phyloP scores from a whole-genome alignment of 208 protist genomes.

The Trypanosoma vivax region DNA sequence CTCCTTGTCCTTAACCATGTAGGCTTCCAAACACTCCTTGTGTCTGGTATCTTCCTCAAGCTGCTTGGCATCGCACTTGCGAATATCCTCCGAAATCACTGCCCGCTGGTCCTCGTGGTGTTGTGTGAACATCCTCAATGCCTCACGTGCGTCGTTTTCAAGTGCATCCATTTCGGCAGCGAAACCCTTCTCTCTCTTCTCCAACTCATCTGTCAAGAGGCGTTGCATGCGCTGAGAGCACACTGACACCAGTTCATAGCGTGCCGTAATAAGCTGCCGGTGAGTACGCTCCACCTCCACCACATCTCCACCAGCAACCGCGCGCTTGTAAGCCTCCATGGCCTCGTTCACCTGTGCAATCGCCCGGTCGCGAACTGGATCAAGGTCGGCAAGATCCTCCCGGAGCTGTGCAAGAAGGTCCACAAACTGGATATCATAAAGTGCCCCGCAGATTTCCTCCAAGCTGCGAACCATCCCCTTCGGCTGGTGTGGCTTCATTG shows the following conservation, averaged over 20 bases:
- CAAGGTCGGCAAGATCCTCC: constrained; percentile 60
- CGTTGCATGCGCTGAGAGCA: constrained; percentile 47
- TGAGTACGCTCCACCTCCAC: constrained; percentile 68
- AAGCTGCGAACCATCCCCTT: constrained; percentile 31
- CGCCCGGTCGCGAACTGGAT: constrained; percentile 28
- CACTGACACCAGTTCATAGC: constrained; percentile 61
- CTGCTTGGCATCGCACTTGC: constrained; percentile 31
- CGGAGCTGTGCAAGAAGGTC: constrained; percentile 50
- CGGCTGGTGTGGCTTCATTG: constrained; percentile 42
- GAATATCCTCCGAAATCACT: constrained; percentile 41
- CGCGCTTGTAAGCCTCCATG: constrained; percentile 35
- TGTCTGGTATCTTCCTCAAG: constrained; percentile 38
- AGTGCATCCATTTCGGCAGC: constrained; percentile 39
- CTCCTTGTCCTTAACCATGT: constrained; percentile 23
- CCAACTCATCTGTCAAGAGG: constrained; percentile 32
- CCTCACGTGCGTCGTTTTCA: constrained; percentile 46
- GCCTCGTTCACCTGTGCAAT: constrained; percentile 36
- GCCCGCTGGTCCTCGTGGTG: constrained; percentile 32
- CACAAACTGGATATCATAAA: constrained; percentile 70
- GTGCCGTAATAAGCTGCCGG: constrained; percentile 65
- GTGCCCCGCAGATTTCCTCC: constrained; percentile 36
- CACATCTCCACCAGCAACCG: constrained; percentile 45
- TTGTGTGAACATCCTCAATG: constrained; percentile 36
- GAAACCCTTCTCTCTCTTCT: constrained; percentile 23
- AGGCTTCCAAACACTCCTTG: constrained; percentile 29